These are phyloP conservation scores for Leavenworthia alabamica DNA, from an alignment of 345 rosid genomes.

Conservation along the genomic window DNA sequence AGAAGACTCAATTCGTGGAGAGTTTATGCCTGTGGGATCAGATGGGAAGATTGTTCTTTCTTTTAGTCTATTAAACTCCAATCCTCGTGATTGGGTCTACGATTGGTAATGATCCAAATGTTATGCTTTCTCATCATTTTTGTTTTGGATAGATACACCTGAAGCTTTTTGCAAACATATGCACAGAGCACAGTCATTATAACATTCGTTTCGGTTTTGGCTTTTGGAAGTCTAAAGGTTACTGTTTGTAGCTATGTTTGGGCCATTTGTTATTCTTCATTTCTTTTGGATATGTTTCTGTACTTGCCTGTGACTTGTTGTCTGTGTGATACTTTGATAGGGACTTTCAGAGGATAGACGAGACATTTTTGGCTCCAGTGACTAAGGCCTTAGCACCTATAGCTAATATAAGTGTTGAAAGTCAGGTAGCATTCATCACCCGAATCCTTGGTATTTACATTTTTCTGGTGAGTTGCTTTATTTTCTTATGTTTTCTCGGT, in stretches of 20 bases:
- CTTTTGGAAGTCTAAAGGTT: background rate
- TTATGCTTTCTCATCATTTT: background rate
- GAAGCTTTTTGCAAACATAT: background rate
- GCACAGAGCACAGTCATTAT: background rate
- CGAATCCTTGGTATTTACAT: background rate
- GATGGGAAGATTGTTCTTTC: constrained; percentile 87
- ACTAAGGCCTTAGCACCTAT: constrained; percentile 62
- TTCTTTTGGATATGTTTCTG: background rate
- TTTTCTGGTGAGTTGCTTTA: background rate
- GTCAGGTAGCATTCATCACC: constrained; percentile 55
- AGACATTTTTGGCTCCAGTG: constrained; percentile 54
- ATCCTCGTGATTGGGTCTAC: constrained; percentile 79
- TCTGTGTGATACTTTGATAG: constrained; percentile 31
- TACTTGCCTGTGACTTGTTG: constrained; percentile 8
- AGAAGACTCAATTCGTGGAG: constrained; percentile 61
- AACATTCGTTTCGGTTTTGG: background rate
- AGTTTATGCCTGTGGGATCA: constrained; percentile 93
- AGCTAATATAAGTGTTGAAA: constrained; percentile 83
- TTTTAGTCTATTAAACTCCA: constrained; percentile 72
- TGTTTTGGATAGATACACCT: background rate
- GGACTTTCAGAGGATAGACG: constrained; percentile 69
- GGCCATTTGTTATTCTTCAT: background rate
- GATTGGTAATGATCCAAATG: constrained; percentile 55
- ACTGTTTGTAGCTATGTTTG: background rate
- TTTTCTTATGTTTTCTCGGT: constrained; percentile 5